A percentile compares a stretch with the other conserved stretches of the same genome.
These are phyloP conservation scores for Neurospora pannonica DNA, from an alignment of 495 filamentous ascomycete species.

Conservation along the genomic window DNA sequence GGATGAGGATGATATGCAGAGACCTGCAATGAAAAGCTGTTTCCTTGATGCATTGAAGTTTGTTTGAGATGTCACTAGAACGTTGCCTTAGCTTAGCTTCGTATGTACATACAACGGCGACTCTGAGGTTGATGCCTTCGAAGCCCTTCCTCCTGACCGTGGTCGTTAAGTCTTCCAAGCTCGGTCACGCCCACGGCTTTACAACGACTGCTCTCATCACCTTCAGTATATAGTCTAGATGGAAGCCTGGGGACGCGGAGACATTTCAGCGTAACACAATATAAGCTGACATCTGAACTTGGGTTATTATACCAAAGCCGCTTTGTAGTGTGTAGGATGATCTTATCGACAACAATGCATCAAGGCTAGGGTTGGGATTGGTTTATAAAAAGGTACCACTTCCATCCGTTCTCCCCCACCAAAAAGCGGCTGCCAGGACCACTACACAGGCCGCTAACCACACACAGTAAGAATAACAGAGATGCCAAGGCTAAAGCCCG, in stretches of 20 bases:
- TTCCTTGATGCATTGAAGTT: neutral
- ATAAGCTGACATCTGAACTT: neutral
- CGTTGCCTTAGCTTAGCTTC: neutral
- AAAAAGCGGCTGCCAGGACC: neutral
- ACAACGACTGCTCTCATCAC: neutral
- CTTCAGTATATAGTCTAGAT: neutral
- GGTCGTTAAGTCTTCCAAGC: neutral
- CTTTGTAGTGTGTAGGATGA: neutral
- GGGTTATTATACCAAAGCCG: neutral
- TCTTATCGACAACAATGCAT: neutral
- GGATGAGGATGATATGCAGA: neutral
- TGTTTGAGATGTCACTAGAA: neutral
- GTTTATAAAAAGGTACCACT: neutral
- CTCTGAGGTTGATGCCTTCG: neutral
- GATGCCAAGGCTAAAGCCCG: neutral
- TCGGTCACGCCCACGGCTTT: neutral
- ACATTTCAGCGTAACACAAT: neutral
- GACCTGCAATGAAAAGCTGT: neutral
- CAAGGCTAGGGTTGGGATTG: neutral
- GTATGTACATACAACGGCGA: neutral
- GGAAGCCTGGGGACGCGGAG: neutral
- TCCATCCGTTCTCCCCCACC: neutral
- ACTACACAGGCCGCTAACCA: neutral
- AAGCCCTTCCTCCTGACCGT: neutral
- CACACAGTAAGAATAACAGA: neutral